phyloP scores from a whole-genome alignment of 2,329 filamentous ascomycete species.

The Pseudocercospora macadamiae region DNA sequence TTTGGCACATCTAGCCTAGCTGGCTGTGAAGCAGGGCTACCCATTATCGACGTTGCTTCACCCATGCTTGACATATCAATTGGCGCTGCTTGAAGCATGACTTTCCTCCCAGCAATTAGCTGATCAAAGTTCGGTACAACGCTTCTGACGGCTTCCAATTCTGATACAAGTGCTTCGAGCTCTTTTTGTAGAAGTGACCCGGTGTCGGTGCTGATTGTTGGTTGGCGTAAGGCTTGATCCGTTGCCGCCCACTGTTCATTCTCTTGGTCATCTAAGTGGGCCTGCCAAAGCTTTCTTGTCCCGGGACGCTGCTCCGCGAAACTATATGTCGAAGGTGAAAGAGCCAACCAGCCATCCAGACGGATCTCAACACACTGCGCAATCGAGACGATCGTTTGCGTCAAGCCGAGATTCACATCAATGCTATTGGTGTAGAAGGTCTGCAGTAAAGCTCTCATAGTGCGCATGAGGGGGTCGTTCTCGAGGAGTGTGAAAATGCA shows the following conservation, averaged over 20 bases:
- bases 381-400: slow-evolving; percentile 79
- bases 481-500: slow-evolving; percentile 39
- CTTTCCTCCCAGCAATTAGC: slow-evolving; percentile 52
- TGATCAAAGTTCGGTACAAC: slow-evolving; percentile 52
- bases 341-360: slow-evolving; percentile 88
- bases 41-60: slow-evolving; percentile 28
- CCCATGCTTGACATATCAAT: slow-evolving; percentile 38
- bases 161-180: slow-evolving; percentile 45
- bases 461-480: slow-evolving; percentile 60
- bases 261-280: slow-evolving; percentile 41
- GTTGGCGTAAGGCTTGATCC: slow-evolving; percentile 40
- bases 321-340: slow-evolving; percentile 26
- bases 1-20: slow-evolving; percentile 20
- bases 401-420: slow-evolving; percentile 86
- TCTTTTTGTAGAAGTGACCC: slow-evolving; percentile 47
- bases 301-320: slow-evolving; percentile 42
- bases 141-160: slow-evolving; percentile 48
- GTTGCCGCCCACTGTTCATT: slow-evolving; percentile 27
- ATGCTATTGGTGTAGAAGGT: slow-evolving; percentile 89
- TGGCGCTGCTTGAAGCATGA: slow-evolving; percentile 52
- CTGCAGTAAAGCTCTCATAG: slow-evolving; percentile 63
- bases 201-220: slow-evolving; percentile 39
- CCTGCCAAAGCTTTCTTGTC: slow-evolving; percentile 37
- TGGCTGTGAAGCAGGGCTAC: slow-evolving; percentile 19
- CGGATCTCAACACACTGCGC: slow-evolving; percentile 82